Base-by-base conservation (phyloP, 2,329 filamentous ascomycete genomes). In the Teratosphaeria gauchensis region DNA sequence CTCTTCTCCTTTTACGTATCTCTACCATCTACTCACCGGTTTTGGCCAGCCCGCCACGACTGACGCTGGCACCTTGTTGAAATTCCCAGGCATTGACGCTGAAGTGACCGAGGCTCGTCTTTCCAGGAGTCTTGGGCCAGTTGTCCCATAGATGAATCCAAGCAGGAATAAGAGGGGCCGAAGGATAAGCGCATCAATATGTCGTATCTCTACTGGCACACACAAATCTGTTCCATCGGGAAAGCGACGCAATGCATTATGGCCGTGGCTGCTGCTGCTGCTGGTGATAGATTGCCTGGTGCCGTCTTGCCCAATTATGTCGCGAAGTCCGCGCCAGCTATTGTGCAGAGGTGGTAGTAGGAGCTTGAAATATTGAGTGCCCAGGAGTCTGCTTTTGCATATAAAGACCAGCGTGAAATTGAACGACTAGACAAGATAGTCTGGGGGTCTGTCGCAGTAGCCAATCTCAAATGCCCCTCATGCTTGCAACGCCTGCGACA, bases 31-130 rank as follows among this genome's bases (percentile, higher is more conserved):
- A 53, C 52, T 53, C 24, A 53, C 52, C 16, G 68, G 62, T 35
- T 53, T 56, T 11, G 67, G 67, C 65, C 66, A 69, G 6, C 58
- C 19, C 14, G 33, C 32, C 12, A 65, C 62, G 32, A 65, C 65
- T 54, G 51, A 60, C 51, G 24, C 62, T 54, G 51, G 65, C 58
- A 55, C 54, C 12, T 57, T 58, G 31, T 62, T 42, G 12, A 68
- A 58, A 53, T 68, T 68, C 14, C 65, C 67, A 51, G 66, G 54
- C 54, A 67, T 58, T 16, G 42, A 32, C 19, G 42, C 21, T n/a
- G n/a, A 48, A 19, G 6, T 19, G 42, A 48, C 42, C 42, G 19
- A 21, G 6, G 4, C 19, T 19, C 16, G 14, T 2, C 33, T 35
- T 35, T 14, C 4, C 16, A 21, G 9, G n/a, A 19, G 9, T 24